Evolutionary conservation across 345 rosid genomes (phyloP).

Genomic region (Leavenworthia alabamica): DNA sequence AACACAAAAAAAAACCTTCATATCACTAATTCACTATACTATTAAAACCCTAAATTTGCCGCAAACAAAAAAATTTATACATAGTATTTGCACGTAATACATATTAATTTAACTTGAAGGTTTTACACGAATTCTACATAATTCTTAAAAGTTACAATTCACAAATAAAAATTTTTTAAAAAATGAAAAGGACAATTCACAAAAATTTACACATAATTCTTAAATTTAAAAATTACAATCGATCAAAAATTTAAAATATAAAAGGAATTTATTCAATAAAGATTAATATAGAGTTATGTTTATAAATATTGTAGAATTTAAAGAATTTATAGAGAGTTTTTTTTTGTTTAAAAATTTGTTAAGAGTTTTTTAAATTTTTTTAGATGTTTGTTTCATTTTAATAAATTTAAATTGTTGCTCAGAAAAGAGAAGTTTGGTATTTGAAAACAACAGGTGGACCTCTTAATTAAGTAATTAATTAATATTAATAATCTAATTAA

Average conservation of each 20-base stretch:
- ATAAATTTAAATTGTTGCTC: not conserved
- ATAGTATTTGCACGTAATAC: not conserved
- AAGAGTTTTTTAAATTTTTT: not conserved
- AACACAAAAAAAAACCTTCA: not conserved
- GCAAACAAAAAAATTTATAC: not conserved
- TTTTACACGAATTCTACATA: not conserved
- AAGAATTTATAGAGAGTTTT: no score
- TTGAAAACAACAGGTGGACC: slow-evolving; percentile 21
- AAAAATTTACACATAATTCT: no score
- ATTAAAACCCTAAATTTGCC: not conserved
- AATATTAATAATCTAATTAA: not conserved
- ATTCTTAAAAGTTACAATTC: no score
- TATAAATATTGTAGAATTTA: no score
- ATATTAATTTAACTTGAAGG: not conserved
- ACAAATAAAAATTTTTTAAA: no score
- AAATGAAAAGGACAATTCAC: no score
- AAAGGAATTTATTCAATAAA: no score
- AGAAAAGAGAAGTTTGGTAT: slow-evolving; percentile 3
- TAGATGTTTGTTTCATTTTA: not conserved
- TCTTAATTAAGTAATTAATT: slow-evolving; percentile 10
- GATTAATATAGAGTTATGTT: no score
- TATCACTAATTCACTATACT: no score
- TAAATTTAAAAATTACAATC: no score
- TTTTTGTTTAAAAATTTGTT: no score
- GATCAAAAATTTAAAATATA: no score